phyloP scores from a whole-genome alignment of 176 grass and related monocot genomes.

The bread wheat (Triticum aestivum) region IWGSC_CS_RefSeq_v2.1 NC_057804.1:23928415-23928914 shows the following conservation, averaged over 20 bases:
- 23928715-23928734: neutral
- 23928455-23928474: neutral
- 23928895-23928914: neutral
- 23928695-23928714: no score
- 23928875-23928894: neutral
- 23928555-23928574: neutral
- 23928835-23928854: neutral
- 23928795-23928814: neutral
- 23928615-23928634: neutral
- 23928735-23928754: conserved; percentile 9
- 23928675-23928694: no score
- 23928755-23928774: neutral
- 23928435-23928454: neutral
- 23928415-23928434: neutral
- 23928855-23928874: neutral
- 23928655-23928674: no score
- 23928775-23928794: neutral
- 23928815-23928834: neutral
- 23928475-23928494: neutral
- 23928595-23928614: neutral
- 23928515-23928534: neutral
- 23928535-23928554: neutral
- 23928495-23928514: neutral
- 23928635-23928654: no score
- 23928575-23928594: neutral